Conservation (phyloP, 2,329 filamentous ascomycete species). For the Colletotrichum noveboracense region DNA sequence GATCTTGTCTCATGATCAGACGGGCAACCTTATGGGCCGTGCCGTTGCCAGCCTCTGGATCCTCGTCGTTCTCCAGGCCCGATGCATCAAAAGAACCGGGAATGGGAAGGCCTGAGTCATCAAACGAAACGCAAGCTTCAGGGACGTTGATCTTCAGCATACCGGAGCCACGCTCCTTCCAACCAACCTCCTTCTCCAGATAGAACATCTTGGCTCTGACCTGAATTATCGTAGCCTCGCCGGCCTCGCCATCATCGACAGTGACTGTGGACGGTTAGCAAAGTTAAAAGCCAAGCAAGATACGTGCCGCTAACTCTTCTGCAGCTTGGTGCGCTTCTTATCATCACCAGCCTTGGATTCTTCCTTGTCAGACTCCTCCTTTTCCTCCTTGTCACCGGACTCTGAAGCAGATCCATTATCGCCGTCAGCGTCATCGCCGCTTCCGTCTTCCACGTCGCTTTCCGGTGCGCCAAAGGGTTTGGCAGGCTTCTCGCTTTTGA, state of each 20-base stretch:
- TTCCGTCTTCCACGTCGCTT: slow-evolving; percentile 62
- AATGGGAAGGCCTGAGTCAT: slow-evolving; percentile 55
- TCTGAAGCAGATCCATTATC: slow-evolving; percentile 39
- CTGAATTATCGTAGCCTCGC: slow-evolving; percentile 76
- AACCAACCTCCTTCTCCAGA: slow-evolving; percentile 73
- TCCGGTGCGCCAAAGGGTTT: slow-evolving; percentile 81
- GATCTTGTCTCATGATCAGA: slow-evolving; percentile 90
- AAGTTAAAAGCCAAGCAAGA: background rate
- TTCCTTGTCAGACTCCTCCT: slow-evolving; percentile 61
- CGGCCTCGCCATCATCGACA: slow-evolving; percentile 86
- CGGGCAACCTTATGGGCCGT: slow-evolving; percentile 59
- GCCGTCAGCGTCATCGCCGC: slow-evolving; percentile 43
- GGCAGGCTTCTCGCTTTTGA: slow-evolving; percentile 64
- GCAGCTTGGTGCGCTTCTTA: slow-evolving; percentile 69
- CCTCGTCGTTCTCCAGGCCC: slow-evolving; percentile 43
- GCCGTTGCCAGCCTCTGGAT: slow-evolving; percentile 25
- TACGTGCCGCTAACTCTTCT: slow-evolving; percentile 65
- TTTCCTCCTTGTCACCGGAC: slow-evolving; percentile 48
- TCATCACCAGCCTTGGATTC: slow-evolving; percentile 58
- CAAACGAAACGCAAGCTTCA: slow-evolving; percentile 58
- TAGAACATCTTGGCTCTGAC: slow-evolving; percentile 86
- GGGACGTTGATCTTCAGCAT: slow-evolving; percentile 84
- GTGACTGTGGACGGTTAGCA: slow-evolving; percentile 53
- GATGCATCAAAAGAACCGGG: slow-evolving; percentile 63
- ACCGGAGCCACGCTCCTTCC: slow-evolving; percentile 89